Conservation (phyloP, 805 yeast species). For the Nematodospora valgi region DNA sequence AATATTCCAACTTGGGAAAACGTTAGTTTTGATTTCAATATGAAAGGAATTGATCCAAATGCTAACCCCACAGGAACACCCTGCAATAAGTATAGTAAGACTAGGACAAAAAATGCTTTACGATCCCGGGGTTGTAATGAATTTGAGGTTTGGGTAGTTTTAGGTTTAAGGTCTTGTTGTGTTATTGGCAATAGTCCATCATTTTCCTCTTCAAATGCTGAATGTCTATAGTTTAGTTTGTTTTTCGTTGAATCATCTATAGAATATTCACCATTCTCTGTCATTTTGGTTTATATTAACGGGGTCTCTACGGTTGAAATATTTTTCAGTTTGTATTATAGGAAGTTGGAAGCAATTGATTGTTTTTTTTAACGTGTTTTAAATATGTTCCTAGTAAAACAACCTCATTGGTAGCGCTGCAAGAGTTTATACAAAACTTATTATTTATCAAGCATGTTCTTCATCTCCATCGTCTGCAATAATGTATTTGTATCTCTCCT, state of each 20-base stretch:
- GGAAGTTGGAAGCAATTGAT: too few relatives aligned
- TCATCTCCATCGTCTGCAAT: too few relatives aligned
- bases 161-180: slow-evolving; percentile 13
- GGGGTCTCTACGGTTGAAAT: too few relatives aligned
- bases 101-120: slow-evolving; percentile 70
- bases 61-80: slow-evolving; percentile 98
- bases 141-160: not conserved
- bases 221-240: slow-evolving; percentile 17
- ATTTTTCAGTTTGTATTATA: too few relatives aligned
- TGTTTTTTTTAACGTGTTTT: too few relatives aligned
- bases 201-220: slow-evolving; percentile 28
- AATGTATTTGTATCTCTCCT: too few relatives aligned
- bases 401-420: too few relatives aligned
- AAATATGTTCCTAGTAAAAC: too few relatives aligned
- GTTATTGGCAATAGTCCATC: slow-evolving; percentile 35
- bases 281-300: not conserved
- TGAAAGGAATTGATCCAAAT: slow-evolving; percentile 89
- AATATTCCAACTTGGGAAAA: slow-evolving; percentile 90
- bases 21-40: slow-evolving; percentile 75
- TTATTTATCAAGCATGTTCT: too few relatives aligned
- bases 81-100: slow-evolving; percentile 76
- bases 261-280: not conserved
- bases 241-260: slow-evolving; percentile 11
- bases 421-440: too few relatives aligned
- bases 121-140: slow-evolving; percentile 43